These are phyloP conservation scores for Xylariaceae sp. DNA, from an alignment of 2,329 filamentous ascomycete species.

Conservation along the genomic window DNA sequence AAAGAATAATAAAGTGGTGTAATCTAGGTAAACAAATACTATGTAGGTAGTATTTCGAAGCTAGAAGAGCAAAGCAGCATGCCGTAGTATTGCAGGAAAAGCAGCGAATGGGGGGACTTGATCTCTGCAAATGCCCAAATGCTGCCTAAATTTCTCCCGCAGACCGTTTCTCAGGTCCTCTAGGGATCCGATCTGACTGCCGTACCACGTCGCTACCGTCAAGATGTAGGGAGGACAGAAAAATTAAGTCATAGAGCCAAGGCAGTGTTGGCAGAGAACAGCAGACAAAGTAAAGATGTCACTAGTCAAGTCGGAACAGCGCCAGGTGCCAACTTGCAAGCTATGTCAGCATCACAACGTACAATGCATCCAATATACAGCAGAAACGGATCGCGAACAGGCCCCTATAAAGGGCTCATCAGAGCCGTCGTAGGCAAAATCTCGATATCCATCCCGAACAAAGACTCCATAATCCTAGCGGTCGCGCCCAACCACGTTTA, in stretches of 20 bases:
- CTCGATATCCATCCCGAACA: slow-evolving; percentile 1
- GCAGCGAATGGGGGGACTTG: neutral
- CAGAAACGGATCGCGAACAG: slow-evolving; percentile 6
- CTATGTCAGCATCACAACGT: slow-evolving; percentile 13
- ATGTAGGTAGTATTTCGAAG: slow-evolving; percentile 13
- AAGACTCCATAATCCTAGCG: neutral
- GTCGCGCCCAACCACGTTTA: slow-evolving; percentile 28
- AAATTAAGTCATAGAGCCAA: slow-evolving; percentile 18
- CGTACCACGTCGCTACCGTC: slow-evolving; percentile 4
- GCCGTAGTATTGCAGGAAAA: neutral
- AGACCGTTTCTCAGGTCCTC: slow-evolving; percentile 7
- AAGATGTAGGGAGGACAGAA: slow-evolving; percentile 6
- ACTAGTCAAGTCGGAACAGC: slow-evolving; percentile 17
- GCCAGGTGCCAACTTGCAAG: slow-evolving; percentile 13
- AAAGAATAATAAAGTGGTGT: neutral
- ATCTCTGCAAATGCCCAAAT: slow-evolving; percentile 3
- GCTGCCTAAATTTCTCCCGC: slow-evolving; percentile 4
- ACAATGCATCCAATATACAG: slow-evolving; percentile 20
- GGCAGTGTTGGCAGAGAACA: slow-evolving; percentile 7
- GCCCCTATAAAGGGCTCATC: neutral
- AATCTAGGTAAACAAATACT: slow-evolving; percentile 14
- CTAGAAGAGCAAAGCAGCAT: slow-evolving; percentile 1
- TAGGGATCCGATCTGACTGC: slow-evolving; percentile 5
- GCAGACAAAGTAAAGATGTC: slow-evolving; percentile 14
- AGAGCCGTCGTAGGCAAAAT: neutral